Base-by-base conservation (phyloP, 2,329 filamentous ascomycete genomes). In the Fusarium pseudonygamai region DNA sequence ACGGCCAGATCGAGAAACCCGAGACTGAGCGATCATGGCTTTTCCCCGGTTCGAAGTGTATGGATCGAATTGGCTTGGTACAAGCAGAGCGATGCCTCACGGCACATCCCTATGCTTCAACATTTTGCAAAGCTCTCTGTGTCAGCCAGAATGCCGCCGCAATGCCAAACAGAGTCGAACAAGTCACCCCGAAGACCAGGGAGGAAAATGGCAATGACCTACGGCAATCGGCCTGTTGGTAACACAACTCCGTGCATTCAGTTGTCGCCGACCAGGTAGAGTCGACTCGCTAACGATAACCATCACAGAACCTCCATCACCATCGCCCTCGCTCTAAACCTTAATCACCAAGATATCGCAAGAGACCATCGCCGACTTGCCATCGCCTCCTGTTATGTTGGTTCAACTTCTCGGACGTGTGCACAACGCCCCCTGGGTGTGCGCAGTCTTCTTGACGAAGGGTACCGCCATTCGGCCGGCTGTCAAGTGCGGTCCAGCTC, bases 361-460 rank as follows among this genome's bases (percentile, higher is more conserved):
- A 26, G n/a, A 42, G 1, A 24, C 6, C 6, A 24, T 43, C n/a
- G n/a, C n/a, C 10, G 2, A 43, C n/a, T 43, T 6, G 7, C 42
- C n/a, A 24, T 26, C 16, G 7, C 16, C 16, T 20, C 4, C 42
- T 20, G 7, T 45, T 45, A 7, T 26, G 7, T 26, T 8, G 0
- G 5, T 45, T 45, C 5, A 13, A 2, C 24, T 26, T 3, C 42
- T 18, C 24, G 8, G 11, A 20, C n/a, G n/a, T 9, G 42, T 16
- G 0, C n/a, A 9, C 7, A 20, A 4, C 16, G 0, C 0, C 15
- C 7, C 1, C 12, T 26, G n/a, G n/a, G 16, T 43, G 0, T 43
- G 7, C 4, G 10, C 3, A 45, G 40, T n/a, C 40, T n/a, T 7
- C 14, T 4, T n/a, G 6, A n/a, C 12, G 16, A 45, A 26, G n/a